These are phyloP conservation scores for Hypoxylon rickii DNA, from an alignment of 495 filamentous ascomycete species.

Conservation along the genomic window DNA sequence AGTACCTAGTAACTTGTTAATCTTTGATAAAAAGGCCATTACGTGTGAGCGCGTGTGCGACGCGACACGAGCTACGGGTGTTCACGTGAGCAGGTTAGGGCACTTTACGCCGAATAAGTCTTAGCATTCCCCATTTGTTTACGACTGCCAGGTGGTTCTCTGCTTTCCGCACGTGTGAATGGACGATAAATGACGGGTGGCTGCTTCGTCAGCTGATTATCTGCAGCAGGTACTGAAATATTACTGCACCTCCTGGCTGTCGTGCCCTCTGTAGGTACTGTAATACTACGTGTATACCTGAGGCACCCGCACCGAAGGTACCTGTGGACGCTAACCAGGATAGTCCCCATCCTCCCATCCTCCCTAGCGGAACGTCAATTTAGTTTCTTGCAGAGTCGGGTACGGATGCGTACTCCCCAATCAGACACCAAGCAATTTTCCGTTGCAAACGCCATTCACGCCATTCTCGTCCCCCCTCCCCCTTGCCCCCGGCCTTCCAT, in stretches of 20 bases:
- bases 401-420: conserved; percentile 30
- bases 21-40: conserved; percentile 41
- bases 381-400: too few species aligned
- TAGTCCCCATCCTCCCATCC: neutral
- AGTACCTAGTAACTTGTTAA: too few species aligned
- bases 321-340: too few species aligned
- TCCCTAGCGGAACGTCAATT: conserved; percentile 13
- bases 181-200: too few species aligned
- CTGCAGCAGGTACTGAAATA: too few species aligned
- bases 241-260: too few species aligned
- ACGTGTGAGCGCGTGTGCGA: conserved; percentile 17
- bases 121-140: neutral
- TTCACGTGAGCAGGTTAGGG: conserved; percentile 24
- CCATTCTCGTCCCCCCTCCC: too few species aligned
- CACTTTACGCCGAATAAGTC: too few species aligned
- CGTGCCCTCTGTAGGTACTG: too few species aligned
- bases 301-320: too few species aligned
- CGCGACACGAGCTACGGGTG: conserved; percentile 27
- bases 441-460: conserved; percentile 18
- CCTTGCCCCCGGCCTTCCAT: conserved; percentile 1
- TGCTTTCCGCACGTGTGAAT: neutral
- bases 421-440: conserved; percentile 31
- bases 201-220: conserved; percentile 12
- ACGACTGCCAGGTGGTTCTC: neutral
- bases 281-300: too few species aligned